Evolutionary conservation across 2,329 filamentous ascomycete genomes (phyloP), one percentile per base, ranked within the genome.

Genomic region (Diaporthe ilicicola): DNA sequence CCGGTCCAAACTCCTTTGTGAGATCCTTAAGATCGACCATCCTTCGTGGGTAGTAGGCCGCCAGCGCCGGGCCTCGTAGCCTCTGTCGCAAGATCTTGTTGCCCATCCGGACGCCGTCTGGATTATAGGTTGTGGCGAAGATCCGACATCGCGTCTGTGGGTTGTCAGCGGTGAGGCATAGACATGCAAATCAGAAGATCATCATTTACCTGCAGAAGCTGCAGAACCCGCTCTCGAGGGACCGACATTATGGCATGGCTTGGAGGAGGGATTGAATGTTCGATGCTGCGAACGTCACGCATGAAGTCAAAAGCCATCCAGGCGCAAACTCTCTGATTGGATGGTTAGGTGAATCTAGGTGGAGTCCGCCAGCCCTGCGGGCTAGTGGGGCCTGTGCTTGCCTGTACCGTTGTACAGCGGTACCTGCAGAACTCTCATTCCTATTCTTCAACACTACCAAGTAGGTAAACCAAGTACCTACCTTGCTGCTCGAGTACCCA

Each of bases 31-130:
- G 88, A 0, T 91, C 91, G 29, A 89, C 90, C 19, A 92, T 85
- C 74, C 86, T 92, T 74, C 91, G 90, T 2, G 96, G 96, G 80
- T 99, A 99, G 86, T 98, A 99, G 70, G 93, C 88, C 48, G 91
- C 92, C 74, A 98, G 84, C 0, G 92, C 84, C 37, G 94, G 93
- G n/a, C 96, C 96, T 78, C 89, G 90, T 74, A 98, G 86, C 78
- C 95, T 91, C 81, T 98, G 93, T 78, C 95, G 93, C 72, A 99
- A 87, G 80, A 99, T 87, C 83, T 96, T 97, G 85, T 96, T 98
- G 78, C 96, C 96, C 76, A 94, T 90, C 73, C 96, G 93, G 73
- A 92, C 82, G 76, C 91, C 86, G 69, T 94, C 88, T 32, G 96
- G 96, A 83, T 99, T 99, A 86, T 91, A 98, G 67, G 92, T 95